Percentiles rank a stretch among this genome's conserved stretches.
Conservation (phyloP, 75 land plant genomes). For the Ceratopteris richardii region DNA sequence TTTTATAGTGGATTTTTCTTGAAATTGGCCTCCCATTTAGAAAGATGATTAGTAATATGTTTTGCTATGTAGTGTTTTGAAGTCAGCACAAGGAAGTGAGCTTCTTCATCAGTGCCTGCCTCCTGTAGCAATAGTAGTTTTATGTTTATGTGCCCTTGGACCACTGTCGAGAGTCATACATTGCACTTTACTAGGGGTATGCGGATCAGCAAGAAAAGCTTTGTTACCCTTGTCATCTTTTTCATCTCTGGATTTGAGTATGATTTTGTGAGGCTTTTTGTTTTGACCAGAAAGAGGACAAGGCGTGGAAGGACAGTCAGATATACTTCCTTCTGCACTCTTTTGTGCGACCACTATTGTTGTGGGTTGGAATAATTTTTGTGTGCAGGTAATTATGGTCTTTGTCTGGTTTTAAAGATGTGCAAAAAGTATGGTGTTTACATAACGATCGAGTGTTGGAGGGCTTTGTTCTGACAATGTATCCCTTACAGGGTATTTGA, state of each 20-base stretch:
- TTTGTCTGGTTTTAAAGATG: constrained; percentile 1
- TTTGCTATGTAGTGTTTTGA: not conserved
- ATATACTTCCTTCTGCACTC: constrained; percentile 44
- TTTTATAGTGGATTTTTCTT: too few relatives aligned
- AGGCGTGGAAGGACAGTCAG: constrained; percentile 61
- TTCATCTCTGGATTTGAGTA: not conserved
- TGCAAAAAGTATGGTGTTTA: not conserved
- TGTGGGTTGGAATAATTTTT: constrained; percentile 68
- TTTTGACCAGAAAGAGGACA: constrained; percentile 38
- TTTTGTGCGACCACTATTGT: constrained; percentile 63
- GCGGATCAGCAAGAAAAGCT: not conserved
- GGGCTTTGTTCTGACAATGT: not conserved
- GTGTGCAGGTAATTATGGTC: constrained; percentile 58
- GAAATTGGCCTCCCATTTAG: too few relatives aligned
- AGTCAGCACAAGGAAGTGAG: constrained; percentile 5
- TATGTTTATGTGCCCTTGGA: constrained; percentile 68
- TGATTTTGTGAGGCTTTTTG: not conserved
- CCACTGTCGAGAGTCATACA: constrained; percentile 51
- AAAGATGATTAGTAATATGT: too few relatives aligned
- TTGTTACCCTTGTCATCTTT: too few relatives aligned
- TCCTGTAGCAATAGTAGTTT: constrained; percentile 55
- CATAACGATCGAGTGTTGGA: not conserved
- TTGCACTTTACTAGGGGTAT: constrained; percentile 45
- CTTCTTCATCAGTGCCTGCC: constrained; percentile 41
- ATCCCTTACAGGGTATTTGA: constrained; percentile 55